These are phyloP conservation scores for Leccinum variabile DNA, from an alignment of 1,284 basidiomycete species.

Conservation along the genomic window DNA sequence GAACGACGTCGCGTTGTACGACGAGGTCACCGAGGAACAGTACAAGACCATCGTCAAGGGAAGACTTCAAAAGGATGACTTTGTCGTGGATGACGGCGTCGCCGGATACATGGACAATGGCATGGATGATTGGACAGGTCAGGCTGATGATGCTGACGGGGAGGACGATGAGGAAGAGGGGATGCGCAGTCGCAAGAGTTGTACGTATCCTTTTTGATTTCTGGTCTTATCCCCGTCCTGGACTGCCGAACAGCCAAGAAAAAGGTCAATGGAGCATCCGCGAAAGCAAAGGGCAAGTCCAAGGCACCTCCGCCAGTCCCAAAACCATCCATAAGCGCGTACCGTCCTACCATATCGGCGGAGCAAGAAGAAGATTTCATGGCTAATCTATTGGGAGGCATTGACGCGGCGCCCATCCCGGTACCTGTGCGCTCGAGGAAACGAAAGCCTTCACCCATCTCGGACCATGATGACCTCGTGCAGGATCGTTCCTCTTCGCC, in stretches of 20 bases:
- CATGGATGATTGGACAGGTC: slow-evolving; percentile 86
- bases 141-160: slow-evolving; percentile 44
- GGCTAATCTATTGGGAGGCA: slow-evolving; percentile 68
- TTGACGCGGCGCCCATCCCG: slow-evolving; percentile 52
- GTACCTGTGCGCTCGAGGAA: slow-evolving; percentile 52
- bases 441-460: slow-evolving; percentile 68
- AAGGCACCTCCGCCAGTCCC: slow-evolving; percentile 52
- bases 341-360: slow-evolving; percentile 71
- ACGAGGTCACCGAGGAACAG: slow-evolving; percentile 90
- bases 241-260: slow-evolving; percentile 39
- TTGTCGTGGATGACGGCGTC: slow-evolving; percentile 93
- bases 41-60: slow-evolving; percentile 86
- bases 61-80: slow-evolving; percentile 89
- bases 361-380: slow-evolving; percentile 88
- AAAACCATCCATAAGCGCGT: slow-evolving; percentile 68
- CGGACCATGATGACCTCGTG: slow-evolving; percentile 34
- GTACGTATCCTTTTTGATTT: slow-evolving; percentile 35
- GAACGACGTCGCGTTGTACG: slow-evolving; percentile 80
- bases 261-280: slow-evolving; percentile 40
- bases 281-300: slow-evolving; percentile 42
- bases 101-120: slow-evolving; percentile 95
- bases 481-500: slow-evolving; percentile 41
- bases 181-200: slow-evolving; percentile 39
- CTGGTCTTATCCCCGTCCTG: not conserved
- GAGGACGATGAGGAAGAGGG: slow-evolving; percentile 41